Percentiles rank a stretch among this genome's conserved stretches.
phyloP scores from a whole-genome alignment of 495 filamentous ascomycete species.

The Penicillium arizonense region DNA sequence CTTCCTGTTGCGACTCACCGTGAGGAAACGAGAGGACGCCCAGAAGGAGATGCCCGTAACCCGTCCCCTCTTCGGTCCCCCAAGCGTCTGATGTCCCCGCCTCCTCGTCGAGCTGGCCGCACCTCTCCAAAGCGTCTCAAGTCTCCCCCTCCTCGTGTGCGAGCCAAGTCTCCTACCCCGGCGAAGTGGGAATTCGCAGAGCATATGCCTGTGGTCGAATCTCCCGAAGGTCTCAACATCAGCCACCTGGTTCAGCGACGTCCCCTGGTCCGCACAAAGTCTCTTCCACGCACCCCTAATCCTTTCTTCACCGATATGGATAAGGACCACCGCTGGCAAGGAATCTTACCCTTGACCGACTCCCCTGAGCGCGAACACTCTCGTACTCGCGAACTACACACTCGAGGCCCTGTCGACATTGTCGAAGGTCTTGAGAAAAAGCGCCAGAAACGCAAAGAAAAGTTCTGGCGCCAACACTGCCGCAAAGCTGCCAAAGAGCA shows the following conservation, averaged over 20 bases:
- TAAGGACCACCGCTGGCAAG: slow-evolving; percentile 35
- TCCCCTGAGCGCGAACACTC: slow-evolving; percentile 39
- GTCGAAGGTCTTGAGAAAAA: slow-evolving; percentile 95
- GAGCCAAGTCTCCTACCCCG: slow-evolving; percentile 23
- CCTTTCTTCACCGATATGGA: slow-evolving; percentile 56
- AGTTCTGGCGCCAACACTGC: slow-evolving; percentile 81
- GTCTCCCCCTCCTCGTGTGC: slow-evolving; percentile 52
- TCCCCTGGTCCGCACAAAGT: slow-evolving; percentile 69
- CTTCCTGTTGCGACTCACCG: slow-evolving; percentile 9
- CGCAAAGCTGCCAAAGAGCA: slow-evolving; percentile 63
- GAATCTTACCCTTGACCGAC: slow-evolving; percentile 29
- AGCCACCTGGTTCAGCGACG: slow-evolving; percentile 63
- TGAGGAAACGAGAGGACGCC: slow-evolving; percentile 37
- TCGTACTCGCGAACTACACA: slow-evolving; percentile 50
- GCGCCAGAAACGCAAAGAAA: slow-evolving; percentile 85
- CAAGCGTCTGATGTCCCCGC: slow-evolving; percentile 53
- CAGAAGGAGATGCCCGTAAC: slow-evolving; percentile 27
- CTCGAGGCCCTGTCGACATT: slow-evolving; percentile 90
- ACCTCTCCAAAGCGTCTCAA: slow-evolving; percentile 69
- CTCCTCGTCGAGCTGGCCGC: slow-evolving; percentile 64
- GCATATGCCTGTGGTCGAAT: slow-evolving; percentile 25
- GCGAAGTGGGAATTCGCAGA: slow-evolving; percentile 30
- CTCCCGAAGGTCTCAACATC: slow-evolving; percentile 42
- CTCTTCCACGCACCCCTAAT: slow-evolving; percentile 70
- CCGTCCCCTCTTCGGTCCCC: slow-evolving; percentile 38